Base-by-base conservation (phyloP, 495 filamentous ascomycete species). In the Lophiotrema nucula region DNA sequence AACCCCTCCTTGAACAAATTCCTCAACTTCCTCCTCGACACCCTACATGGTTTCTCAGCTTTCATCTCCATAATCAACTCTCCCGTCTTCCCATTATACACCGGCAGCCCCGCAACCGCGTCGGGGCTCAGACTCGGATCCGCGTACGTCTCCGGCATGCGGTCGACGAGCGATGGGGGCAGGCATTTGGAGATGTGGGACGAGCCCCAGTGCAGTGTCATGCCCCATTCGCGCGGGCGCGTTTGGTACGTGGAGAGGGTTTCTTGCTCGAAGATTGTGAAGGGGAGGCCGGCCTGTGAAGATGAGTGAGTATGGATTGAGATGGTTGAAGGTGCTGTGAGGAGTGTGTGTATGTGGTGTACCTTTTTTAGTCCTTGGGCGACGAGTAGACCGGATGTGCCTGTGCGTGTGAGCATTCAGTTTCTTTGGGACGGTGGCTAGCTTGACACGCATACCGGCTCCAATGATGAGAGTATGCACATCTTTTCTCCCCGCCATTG, bases 351-450 rank as follows among this genome's bases (percentile, higher is more conserved):
- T 35, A n/a, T 8, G 31, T 35, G n/a, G 8, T 35, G 31, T 35
- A n/a, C 31, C 31, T 35, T 35, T n/a, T 35, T 35, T 35, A 64
- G 35, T 10, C 55, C 60, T 38, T 65, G 62, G 26, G 62, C 62
- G 19, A 65, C 42, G 19, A 56, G 52, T 51, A 65, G 22, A 21
- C 62, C 62, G 11, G 62, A 51, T 3, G 57, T 56, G 11, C 62
- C 62, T 60, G 33, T 22, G 38, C 24, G 53, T 25, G 35, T 22
- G 8, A 44, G 18, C 41, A 44, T 18, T 22, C 8, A 19, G 10
- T 6, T 18, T 6, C 19, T 18, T 11, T 2, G 13, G 22, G 5
- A 49, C n/a, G 25, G 26, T 23, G 22, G 2, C 5, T 21, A 15
- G 13, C 15, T 25, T 23, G 10, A 15, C 15, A 11, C n/a, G 37